Evolutionary conservation across 2,329 filamentous ascomycete genomes (phyloP).

Genomic region (Exophiala sideris): DNA sequence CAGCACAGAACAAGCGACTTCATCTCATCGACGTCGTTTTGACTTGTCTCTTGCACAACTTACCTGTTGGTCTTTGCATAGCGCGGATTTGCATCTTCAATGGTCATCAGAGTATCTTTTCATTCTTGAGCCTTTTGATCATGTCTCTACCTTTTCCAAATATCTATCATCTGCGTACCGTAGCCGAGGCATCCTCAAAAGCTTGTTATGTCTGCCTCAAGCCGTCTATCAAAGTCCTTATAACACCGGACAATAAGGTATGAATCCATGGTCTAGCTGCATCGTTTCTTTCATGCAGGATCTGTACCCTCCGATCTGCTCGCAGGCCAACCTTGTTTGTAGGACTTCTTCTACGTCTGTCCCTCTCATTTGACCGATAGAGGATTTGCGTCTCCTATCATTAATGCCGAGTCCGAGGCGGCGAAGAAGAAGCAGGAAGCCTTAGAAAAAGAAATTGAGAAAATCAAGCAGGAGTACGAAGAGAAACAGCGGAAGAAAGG

Average conservation of each 20-base stretch:
- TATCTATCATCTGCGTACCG: conserved; percentile 77
- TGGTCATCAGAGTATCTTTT: no score
- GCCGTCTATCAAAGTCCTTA: conserved; percentile 78
- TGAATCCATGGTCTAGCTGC: conserved; percentile 18
- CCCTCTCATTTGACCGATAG: conserved; percentile 75
- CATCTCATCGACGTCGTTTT: no score
- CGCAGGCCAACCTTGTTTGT: conserved; percentile 11
- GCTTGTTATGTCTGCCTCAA: conserved; percentile 91
- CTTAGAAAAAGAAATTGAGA: conserved; percentile 45
- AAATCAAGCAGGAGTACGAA: conserved; percentile 58
- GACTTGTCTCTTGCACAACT: no score
- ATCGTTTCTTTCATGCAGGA: neutral
- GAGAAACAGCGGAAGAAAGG: conserved; percentile 72
- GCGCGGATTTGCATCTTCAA: no score
- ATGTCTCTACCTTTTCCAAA: conserved; percentile 57
- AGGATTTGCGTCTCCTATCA: conserved; percentile 66
- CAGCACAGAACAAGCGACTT: no score
- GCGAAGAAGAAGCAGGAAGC: conserved; percentile 43
- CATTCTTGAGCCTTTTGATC: no score
- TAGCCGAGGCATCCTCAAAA: conserved; percentile 78
- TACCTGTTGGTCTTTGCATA: no score
- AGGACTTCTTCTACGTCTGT: conserved; percentile 94
- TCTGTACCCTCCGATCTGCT: neutral
- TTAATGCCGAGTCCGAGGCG: conserved; percentile 43
- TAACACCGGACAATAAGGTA: conserved; percentile 87